phyloP scores from a whole-genome alignment of 257 asterid species.

The Galeopsis tetrahit region DNA sequence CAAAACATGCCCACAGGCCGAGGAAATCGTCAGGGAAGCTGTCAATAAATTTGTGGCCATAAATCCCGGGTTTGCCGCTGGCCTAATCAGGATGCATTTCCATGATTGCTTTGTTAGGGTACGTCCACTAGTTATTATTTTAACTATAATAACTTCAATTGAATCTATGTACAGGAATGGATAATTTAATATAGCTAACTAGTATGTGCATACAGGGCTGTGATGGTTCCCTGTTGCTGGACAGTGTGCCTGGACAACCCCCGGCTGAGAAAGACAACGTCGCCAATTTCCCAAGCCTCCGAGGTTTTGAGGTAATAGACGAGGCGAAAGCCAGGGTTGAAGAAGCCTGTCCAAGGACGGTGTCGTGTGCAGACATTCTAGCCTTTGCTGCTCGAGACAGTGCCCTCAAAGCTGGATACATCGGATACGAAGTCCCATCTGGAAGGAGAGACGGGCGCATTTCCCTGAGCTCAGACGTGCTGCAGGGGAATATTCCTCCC shows the following conservation, averaged over 20 bases:
- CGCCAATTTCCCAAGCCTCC: slow-evolving; percentile 48
- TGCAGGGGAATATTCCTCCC: slow-evolving; percentile 46
- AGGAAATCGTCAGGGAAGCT: slow-evolving; percentile 48
- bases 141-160: too few relatives aligned
- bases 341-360: slow-evolving; percentile 44
- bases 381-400: slow-evolving; percentile 70
- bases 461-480: slow-evolving; percentile 46
- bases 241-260: slow-evolving; percentile 40
- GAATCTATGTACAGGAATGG: too few relatives aligned
- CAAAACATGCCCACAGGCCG: slow-evolving; percentile 52
- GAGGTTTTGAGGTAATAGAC: slow-evolving; percentile 66
- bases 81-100: slow-evolving; percentile 64
- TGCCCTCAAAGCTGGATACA: slow-evolving; percentile 47
- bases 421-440: slow-evolving; percentile 46
- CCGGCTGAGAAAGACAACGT: slow-evolving; percentile 52
- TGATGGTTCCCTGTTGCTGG: slow-evolving; percentile 57
- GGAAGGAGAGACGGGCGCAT: slow-evolving; percentile 62
- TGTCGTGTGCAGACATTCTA: slow-evolving; percentile 65
- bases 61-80: slow-evolving; percentile 65
- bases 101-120: slow-evolving; percentile 73
- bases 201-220: slow-evolving; percentile 55
- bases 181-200: too few relatives aligned
- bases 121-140: neutral
- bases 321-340: slow-evolving; percentile 54
- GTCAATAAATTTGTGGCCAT: slow-evolving; percentile 44